Evolutionary conservation across 257 asterid genomes (phyloP), one percentile per base, ranked within the genome.

Genomic region (Ilex asprella): DNA sequence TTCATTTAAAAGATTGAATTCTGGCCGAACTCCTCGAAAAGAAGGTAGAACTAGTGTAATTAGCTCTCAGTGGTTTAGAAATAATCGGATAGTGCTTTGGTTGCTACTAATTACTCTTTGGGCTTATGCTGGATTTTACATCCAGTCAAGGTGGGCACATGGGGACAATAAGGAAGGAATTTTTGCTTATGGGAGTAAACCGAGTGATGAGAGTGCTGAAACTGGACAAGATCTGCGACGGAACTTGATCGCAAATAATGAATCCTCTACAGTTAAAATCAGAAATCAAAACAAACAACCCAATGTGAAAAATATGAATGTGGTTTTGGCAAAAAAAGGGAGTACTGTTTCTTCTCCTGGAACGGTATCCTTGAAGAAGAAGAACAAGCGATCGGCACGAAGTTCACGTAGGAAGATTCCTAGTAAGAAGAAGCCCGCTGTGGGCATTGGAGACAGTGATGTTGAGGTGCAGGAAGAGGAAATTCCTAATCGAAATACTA

Each of bases 71-170:
- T 81, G 85, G 73, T 79, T 85, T 62, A 82, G 92, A 73, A 76
- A 80, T 72, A 89, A 93, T 81, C 87, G 94, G 58, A 77, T 93
- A 70, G 81, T 93, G 58, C 87, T 87, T 62, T 89, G 96, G 99
- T 65, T 93, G 88, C 95, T 93, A 64, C 55, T 93, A 80, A 93
- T 93, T 75, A 87, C 99, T 58, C 92, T 93, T 50, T 93, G 96
- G 99, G 83, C 97, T 13, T 93, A 93, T 71, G 99, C 87, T 41
- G 96, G 95, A 49, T 89, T 93, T 72, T 89, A 81, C 64, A 66
- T 89, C 64, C 97, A 93, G 81, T 93, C 99, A 30, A 84, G 80
- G 50, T 93, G 99, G 99, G 99, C 99, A 13, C 99, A 93, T 53
- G 99, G 97, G 30, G 94, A 93, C 71, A 93, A 93, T 66, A 89